A percentile compares a stretch with the other conserved stretches of the same genome.
These are phyloP conservation scores for Hippophae gyantsensis DNA, from an alignment of 306 rosid species.

Conservation along the genomic window DNA sequence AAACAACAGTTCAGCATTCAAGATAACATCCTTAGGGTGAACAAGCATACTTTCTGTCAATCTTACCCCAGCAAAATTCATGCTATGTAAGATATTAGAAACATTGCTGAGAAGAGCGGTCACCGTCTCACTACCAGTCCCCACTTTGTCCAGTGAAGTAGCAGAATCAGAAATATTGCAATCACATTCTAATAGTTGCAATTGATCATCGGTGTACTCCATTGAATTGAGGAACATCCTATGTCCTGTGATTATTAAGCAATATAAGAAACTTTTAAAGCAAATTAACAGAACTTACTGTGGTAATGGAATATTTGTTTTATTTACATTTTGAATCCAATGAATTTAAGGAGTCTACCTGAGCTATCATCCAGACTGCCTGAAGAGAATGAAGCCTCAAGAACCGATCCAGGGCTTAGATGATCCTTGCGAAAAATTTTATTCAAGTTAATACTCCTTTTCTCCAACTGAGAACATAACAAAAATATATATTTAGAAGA, in stretches of 20 bases:
- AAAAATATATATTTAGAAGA: too few relatives aligned
- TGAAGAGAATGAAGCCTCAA: conserved; percentile 92
- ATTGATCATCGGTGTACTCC: conserved; percentile 33
- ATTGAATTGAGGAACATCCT: conserved; percentile 34
- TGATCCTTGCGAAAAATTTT: not conserved
- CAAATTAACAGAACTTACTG: not conserved
- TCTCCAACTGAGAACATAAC: too few relatives aligned
- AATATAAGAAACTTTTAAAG: conserved; percentile 7
- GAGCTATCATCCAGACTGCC: conserved; percentile 74
- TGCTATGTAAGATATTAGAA: conserved; percentile 26
- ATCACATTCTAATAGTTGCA: conserved; percentile 27
- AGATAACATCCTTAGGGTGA: conserved; percentile 41
- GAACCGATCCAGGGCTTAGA: conserved; percentile 81
- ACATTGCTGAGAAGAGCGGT: conserved; percentile 26
- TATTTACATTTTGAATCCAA: not conserved
- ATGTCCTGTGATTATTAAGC: conserved; percentile 37
- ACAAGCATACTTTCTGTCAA: conserved; percentile 35
- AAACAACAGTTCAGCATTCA: conserved; percentile 56
- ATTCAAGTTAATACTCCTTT: too few relatives aligned
- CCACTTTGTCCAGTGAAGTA: conserved; percentile 33
- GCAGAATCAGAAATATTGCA: conserved; percentile 49
- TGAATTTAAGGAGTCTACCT: conserved; percentile 36
- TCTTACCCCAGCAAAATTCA: conserved; percentile 31
- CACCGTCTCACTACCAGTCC: conserved; percentile 22
- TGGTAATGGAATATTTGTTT: not conserved